Evolutionary conservation across 2,329 filamentous ascomycete species (phyloP).

Genomic region (Cytospora paraplurivora): DNA sequence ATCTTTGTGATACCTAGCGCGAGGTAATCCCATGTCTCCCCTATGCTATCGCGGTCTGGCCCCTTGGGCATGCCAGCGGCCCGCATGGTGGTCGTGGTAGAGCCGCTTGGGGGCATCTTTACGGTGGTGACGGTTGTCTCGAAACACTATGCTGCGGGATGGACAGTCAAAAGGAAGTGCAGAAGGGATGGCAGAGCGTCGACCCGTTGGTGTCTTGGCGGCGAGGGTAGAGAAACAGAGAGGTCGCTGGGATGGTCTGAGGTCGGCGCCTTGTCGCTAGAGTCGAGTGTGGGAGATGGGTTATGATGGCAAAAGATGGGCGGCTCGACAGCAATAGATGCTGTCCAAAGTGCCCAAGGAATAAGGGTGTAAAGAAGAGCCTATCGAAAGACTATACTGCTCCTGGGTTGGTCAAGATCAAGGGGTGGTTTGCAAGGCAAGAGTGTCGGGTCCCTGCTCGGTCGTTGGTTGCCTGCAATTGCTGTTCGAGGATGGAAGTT

Average conservation of each 20-base stretch:
- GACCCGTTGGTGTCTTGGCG: not conserved
- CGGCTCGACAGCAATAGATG: not conserved
- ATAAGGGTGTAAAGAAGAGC: not conserved
- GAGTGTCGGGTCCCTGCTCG: not conserved
- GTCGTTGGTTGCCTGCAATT: not conserved
- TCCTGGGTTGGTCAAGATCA: not conserved
- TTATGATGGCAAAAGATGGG: not conserved
- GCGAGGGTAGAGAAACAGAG: not conserved
- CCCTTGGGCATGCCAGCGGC: conserved; percentile 55
- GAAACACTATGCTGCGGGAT: conserved; percentile 13
- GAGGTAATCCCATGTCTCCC: conserved; percentile 73
- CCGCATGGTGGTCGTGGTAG: conserved; percentile 32
- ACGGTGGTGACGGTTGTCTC: conserved; percentile 16
- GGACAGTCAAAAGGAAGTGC: conserved; percentile 24
- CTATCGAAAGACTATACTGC: not conserved
- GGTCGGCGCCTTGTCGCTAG: not conserved
- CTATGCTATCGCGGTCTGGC: conserved; percentile 64
- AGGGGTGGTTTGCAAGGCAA: not conserved
- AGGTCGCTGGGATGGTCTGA: not conserved
- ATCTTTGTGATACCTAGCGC: conserved; percentile 87
- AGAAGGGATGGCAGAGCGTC: conserved; percentile 9
- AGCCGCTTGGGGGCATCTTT: conserved; percentile 36
- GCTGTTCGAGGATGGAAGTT: not conserved
- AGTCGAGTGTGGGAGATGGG: not conserved
- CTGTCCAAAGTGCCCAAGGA: not conserved